Evolutionary conservation across 1,139 yeast genomes (phyloP).

Genomic region (Blastobotrys elegans): DNA sequence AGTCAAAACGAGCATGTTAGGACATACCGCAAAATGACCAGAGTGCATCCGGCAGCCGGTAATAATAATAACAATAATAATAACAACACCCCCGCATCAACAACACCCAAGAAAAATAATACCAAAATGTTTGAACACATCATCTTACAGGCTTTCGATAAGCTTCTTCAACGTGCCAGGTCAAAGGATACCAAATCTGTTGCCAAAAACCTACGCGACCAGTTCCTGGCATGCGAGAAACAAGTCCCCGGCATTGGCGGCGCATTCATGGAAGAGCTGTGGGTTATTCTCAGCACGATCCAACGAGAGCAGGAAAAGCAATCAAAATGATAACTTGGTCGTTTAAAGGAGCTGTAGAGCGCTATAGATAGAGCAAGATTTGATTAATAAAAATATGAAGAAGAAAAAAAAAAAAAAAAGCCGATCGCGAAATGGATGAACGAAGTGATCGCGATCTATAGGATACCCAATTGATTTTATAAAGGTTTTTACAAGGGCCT

Average conservation of each 20-base stretch:
- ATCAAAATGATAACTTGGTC: no score
- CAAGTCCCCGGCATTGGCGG: conserved; percentile 60
- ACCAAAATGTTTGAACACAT: conserved; percentile 3
- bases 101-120: conserved; percentile 4
- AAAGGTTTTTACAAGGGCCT: no score
- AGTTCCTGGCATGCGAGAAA: conserved; percentile 38
- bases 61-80: not conserved
- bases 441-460: no score
- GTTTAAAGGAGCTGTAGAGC: no score
- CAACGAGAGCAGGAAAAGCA: conserved; percentile 7
- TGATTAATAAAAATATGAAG: no score
- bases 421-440: no score
- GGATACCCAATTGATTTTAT: no score
- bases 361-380: no score
- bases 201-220: conserved; percentile 12
- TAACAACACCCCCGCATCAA: conserved; percentile 10
- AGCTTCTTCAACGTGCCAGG: conserved; percentile 15
- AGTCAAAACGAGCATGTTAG: conserved; percentile 8
- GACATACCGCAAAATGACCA: conserved; percentile 9
- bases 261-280: conserved; percentile 59
- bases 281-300: conserved; percentile 20
- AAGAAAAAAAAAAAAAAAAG: no score
- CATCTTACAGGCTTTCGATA: conserved; percentile 16
- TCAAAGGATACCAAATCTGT: conserved; percentile 7
- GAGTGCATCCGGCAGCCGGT: not conserved